Conservation (phyloP, 108 stramenopile genomes). For the Ochromonas danica region DNA sequence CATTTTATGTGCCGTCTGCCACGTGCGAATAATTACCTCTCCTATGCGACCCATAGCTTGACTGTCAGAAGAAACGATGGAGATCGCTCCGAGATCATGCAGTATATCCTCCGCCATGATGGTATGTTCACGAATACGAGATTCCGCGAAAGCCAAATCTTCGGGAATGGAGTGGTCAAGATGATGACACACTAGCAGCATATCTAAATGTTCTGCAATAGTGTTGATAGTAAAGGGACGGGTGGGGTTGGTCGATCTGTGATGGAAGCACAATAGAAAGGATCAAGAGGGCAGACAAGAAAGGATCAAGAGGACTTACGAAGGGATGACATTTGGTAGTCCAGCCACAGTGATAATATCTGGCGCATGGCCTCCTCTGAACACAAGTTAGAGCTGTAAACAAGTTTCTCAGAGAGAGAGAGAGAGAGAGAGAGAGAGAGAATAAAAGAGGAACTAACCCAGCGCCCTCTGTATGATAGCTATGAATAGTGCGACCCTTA, state of each 20-base stretch:
- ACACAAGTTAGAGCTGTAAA: background rate
- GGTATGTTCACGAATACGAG: slow-evolving; percentile 92
- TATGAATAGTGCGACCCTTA: slow-evolving; percentile 90
- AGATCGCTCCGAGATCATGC: slow-evolving; percentile 93
- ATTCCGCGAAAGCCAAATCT: slow-evolving; percentile 93
- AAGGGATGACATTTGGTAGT: slow-evolving; percentile 82
- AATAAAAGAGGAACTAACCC: background rate
- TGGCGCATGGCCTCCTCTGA: slow-evolving; percentile 92
- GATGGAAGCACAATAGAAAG: too few relatives aligned
- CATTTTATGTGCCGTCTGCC: slow-evolving; percentile 99
- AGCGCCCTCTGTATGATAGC: slow-evolving; percentile 85
- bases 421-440: too few relatives aligned
- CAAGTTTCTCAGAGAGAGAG: too few relatives aligned
- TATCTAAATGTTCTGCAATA: slow-evolving; percentile 97
- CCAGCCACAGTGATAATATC: slow-evolving; percentile 95
- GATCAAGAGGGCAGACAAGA: too few relatives aligned
- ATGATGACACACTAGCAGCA: slow-evolving; percentile 86
- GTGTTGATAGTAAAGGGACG: slow-evolving; percentile 91
- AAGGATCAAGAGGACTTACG: too few relatives aligned
- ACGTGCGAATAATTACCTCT: slow-evolving; percentile 93
- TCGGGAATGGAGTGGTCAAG: slow-evolving; percentile 84
- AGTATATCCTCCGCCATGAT: slow-evolving; percentile 96
- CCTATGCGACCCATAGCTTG: slow-evolving; percentile 97
- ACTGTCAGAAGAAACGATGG: slow-evolving; percentile 81
- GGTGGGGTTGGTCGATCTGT: background rate